phyloP scores from a whole-genome alignment of 2,329 filamentous ascomycete genomes.

The Penicillium sp. region DNA sequence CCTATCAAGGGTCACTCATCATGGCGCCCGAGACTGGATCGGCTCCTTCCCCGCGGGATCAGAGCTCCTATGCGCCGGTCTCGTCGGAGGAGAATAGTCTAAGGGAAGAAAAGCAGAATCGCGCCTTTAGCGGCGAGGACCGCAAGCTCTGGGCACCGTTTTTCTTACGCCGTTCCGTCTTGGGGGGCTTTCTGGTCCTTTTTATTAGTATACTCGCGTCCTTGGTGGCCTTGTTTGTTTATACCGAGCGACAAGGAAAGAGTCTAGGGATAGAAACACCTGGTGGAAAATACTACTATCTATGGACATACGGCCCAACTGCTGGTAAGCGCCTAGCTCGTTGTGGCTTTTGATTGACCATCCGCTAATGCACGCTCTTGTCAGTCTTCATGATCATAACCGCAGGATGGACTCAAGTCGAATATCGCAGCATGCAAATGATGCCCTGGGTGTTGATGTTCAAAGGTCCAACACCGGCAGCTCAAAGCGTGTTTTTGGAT shows the following conservation, averaged over 20 bases:
- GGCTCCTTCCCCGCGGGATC: too few relatives aligned
- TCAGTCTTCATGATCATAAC: conserved; percentile 13
- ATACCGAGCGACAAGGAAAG: neutral
- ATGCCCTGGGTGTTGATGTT: conserved; percentile 16
- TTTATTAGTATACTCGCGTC: neutral
- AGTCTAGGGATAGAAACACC: conserved; percentile 6
- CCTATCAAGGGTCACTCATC: too few relatives aligned
- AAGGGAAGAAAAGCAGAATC: too few relatives aligned
- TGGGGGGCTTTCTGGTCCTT: neutral
- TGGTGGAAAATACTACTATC: conserved; percentile 4
- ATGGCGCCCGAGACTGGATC: too few relatives aligned
- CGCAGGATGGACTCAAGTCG: conserved; percentile 11
- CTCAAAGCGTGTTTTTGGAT: conserved; percentile 13
- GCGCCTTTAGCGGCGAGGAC: neutral
- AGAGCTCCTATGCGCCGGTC: too few relatives aligned
- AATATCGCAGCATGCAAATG: conserved; percentile 15
- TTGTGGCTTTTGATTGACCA: neutral
- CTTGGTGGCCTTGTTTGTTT: neutral
- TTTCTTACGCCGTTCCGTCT: conserved; percentile 5
- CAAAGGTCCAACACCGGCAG: conserved; percentile 4
- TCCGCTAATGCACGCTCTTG: too few relatives aligned
- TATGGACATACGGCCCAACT: conserved; percentile 18
- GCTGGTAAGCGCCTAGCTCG: conserved; percentile 3
- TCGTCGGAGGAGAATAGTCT: too few relatives aligned
- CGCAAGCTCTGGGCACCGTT: conserved; percentile 5